Evolutionary conservation across 2,329 filamentous ascomycete species (phyloP), one percentile per base, ranked within the genome.

Genomic region (Penicillium janthinellum): DNA sequence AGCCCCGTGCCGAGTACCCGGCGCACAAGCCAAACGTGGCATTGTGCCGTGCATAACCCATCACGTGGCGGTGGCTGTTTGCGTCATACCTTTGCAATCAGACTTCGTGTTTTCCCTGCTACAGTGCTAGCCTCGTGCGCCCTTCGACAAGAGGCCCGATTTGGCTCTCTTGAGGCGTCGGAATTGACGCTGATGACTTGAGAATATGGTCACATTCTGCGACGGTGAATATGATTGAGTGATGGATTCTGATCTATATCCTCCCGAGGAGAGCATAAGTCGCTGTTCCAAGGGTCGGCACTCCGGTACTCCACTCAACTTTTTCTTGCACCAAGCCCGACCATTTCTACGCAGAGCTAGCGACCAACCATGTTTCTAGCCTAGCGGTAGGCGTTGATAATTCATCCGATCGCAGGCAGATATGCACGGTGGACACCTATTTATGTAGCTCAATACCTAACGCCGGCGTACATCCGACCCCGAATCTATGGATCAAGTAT

Each of bases 1-100:
- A 64, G 11, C 25, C 44, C n/a, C 15, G 44, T 67, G 66, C 66
- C 66, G 66, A 41, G 37, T 65, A 65, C 38, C 66, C 66, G 66
- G 50, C 22, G 51, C 55, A 58, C 53, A 47, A 58, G 31, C 20
- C 50, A 59, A 59, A 60, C 59, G 52, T 62, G 57, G 60, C 44
- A 44, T 58, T 53, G 54, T 58, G 54, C 58, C 41, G 35, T 35
- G 57, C 61, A 65, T 59, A 57, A 64, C 10, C 15, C 34, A 17
- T 63, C 64, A 61, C 63, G 60, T 65, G 60, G 52, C 20, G 2
- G 8, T 11, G 12, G 12, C 31, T 53, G 54, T 57, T 60, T 59
- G 49, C 60, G 41, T 59, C 57, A 52, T 61, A n/a, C 15, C 37
- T 55, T 41, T 31, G 51, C 22, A 53, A 53, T 34, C 10, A 3